Evolutionary conservation across 2,329 filamentous ascomycete species (phyloP), one percentile per base, ranked within the genome.

Genomic region (Plenodomus tracheiphilus): DNA sequence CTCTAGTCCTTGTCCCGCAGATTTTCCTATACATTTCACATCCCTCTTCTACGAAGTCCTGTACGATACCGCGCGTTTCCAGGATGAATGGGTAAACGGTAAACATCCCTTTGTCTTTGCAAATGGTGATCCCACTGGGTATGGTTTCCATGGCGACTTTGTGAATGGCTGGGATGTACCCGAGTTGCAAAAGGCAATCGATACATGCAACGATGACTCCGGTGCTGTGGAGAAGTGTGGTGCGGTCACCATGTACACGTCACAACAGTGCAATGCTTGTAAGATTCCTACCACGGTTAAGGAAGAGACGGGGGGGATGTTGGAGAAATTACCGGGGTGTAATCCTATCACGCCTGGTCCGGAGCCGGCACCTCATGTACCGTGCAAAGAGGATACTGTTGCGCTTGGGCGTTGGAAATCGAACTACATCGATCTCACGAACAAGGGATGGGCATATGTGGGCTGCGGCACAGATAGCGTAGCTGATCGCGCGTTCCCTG

Each of bases 141-240:
- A 82, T 74, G 83, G 83, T 17, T 80, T 81, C 51, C 87, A 91
- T 71, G 86, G 79, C 40, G 87, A 91, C 70, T 91, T 91, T 74
- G 46, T 76, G 18, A 83, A 87, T 54, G 87, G 82, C 15, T 91
- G 88, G 88, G 83, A 91, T 58, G 77, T 81, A 53, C 69, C 75
- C 21, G 78, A 80, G 39, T 83, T 89, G 41, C 84, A 87, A 70
- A 76, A 81, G 52, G 86, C 88, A 56, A 84, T 89, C 58, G 78
- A 87, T 65, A 81, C 76, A 42, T 90, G 88, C 75, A 76, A 85
- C 60, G 81, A 80, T 39, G 52, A 49, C 43, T 59, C 54, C 2
- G 63, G 64, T 4, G 21, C 34, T 1, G 59, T 66, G 10, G 51
- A 58, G 13, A 43, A 60, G 8, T 70, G 68, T 45, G 80, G 83